Conservation (phyloP, 1,284 basidiomycete genomes). For the Cutaneotrichosporon sp. region DNA sequence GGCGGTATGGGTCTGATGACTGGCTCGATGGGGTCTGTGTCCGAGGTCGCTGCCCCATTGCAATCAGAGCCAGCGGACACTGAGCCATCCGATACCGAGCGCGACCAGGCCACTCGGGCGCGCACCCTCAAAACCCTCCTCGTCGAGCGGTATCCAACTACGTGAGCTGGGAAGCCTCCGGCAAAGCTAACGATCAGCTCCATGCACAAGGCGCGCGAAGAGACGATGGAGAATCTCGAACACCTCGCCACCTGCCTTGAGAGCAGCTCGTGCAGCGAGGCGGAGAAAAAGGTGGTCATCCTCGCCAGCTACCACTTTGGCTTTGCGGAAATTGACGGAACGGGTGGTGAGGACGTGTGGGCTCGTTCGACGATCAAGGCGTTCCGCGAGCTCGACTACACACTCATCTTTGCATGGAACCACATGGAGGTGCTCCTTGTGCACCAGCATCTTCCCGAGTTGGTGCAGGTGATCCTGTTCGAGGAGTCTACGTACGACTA, state of each 20-base stretch:
- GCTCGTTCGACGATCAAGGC: slow-evolving; percentile 26
- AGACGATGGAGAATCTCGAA: slow-evolving; percentile 6
- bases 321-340: slow-evolving; percentile 1
- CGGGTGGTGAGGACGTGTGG: slow-evolving; percentile 23
- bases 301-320: slow-evolving; percentile 31
- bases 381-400: slow-evolving; percentile 30
- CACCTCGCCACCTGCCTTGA: slow-evolving; percentile 20
- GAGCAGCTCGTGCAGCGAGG: slow-evolving; percentile 11
- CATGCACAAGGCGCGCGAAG: not conserved
- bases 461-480: slow-evolving; percentile 30
- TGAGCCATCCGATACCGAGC: not conserved
- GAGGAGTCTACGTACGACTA: slow-evolving; percentile 16
- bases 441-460: slow-evolving; percentile 33
- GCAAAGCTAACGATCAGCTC: not conserved
- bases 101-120: not conserved
- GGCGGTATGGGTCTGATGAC: too few relatives aligned
- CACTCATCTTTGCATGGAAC: slow-evolving; percentile 28
- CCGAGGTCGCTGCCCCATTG: too few relatives aligned
- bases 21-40: too few relatives aligned
- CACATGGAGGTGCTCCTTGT: slow-evolving; percentile 31
- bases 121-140: slow-evolving; percentile 12
- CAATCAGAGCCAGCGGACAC: too few relatives aligned
- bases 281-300: slow-evolving; percentile 27
- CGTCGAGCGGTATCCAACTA: slow-evolving; percentile 8
- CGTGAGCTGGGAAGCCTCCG: not conserved